These are phyloP conservation scores for Daedalea quercina DNA, from an alignment of 768 basidiomycete genomes.

Conservation along the genomic window DNA sequence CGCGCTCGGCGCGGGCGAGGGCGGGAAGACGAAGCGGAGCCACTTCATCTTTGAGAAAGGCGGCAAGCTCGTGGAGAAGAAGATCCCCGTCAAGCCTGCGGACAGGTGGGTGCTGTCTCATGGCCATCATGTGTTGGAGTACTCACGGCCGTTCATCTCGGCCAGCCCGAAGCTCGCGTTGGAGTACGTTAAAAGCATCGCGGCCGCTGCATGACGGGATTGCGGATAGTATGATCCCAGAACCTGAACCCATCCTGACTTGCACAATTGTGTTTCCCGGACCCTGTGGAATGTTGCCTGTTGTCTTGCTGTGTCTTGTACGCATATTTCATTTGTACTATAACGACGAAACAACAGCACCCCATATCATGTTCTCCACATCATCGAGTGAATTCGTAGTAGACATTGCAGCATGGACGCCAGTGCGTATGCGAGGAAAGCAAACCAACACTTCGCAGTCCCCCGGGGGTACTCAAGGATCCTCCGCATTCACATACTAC, in stretches of 20 bases:
- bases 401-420: too few relatives aligned
- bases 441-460: too few relatives aligned
- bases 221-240: neutral
- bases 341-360: too few relatives aligned
- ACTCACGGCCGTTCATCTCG: neutral
- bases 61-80: conserved; percentile 81
- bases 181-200: conserved; percentile 53
- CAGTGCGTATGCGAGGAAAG: too few relatives aligned
- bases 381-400: too few relatives aligned
- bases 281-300: neutral
- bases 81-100: conserved; percentile 77
- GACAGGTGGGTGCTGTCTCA: conserved; percentile 53
- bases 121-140: too few relatives aligned
- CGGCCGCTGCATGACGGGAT: too few relatives aligned
- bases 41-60: conserved; percentile 93
- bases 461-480: too few relatives aligned
- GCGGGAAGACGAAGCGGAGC: conserved; percentile 82
- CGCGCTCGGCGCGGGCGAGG: conserved; percentile 73
- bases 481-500: too few relatives aligned
- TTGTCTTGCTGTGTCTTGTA: neutral
- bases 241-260: neutral
- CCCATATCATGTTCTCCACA: too few relatives aligned
- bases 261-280: neutral
- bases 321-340: neutral
- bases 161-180: conserved; percentile 56